Base-by-base conservation (phyloP, 257 asterid species). In the Nicotiana paniculata region DNA sequence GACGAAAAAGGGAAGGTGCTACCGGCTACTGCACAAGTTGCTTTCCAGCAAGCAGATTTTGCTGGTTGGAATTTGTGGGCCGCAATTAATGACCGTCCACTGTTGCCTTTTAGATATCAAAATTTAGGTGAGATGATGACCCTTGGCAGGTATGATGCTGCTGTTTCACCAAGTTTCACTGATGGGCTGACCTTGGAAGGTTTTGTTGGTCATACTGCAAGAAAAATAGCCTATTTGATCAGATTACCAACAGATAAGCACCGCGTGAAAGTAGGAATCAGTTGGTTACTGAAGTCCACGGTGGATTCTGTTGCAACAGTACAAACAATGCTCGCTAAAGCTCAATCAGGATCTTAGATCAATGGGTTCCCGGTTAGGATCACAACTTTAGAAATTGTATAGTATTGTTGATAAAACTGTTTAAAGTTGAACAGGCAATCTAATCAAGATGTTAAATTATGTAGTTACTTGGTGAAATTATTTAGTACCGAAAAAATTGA, bases 61-160 rank as follows among this genome's bases (percentile, higher is more conserved):
- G 92, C 97, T 24, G 98, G 97, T 90, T 96, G 99, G 99, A 96
- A 94, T 90, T 84, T 96, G 12, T 96, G 99, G 99, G 99, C 99
- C 82, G 97, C 98, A 24, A 96, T 96, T 79, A 96, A 96, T 83
- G 93, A 89, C 81, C 90, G 93, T 32, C 97, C 97, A 63, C 90
- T 96, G 78, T 83, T 96, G 83, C 98, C 99, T n/a, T 96, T 94
- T 88, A 92, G 98, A 88, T 96, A 91, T 86, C 99, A 96, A 88
- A 89, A 91, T 89, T 83, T 93, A 62, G 99, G 99, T 28, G 99
- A 96, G 92, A 96, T 96, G 99, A 93, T 96, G 98, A 93, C 90
- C 82, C 98, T 96, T 74, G 99, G 99, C 79, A 91, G 90, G 85
- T 89, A 82, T 28, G 99, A 96, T 84, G 99, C 93, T 83, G 97